Base-by-base conservation (phyloP, 73 alveolate genomes). In the Tetrahymena thermophila region DNA sequence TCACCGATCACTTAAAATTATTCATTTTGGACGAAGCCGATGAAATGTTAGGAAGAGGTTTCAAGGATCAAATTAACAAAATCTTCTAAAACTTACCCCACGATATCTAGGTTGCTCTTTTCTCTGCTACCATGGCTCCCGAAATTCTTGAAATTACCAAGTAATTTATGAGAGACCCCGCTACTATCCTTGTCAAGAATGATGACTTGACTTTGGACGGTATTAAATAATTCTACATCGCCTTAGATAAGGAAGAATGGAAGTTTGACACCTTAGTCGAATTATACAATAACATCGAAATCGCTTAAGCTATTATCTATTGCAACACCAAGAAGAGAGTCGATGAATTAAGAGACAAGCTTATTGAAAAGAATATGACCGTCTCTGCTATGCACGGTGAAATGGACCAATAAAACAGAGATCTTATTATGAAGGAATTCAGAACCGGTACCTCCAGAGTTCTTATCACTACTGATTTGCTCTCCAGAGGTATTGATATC, bases 1-100 rank as follows among this genome's bases (percentile, higher is more conserved):
- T 96, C 95, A 85, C 98, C 23, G 98, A 96, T 25, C 96, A 97
- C 96, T 43, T 97, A 96, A 96, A 97, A 96, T 96, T 98, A 85
- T 98, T 98, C 94, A 98, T 97, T 42, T 95, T 99, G 34, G 99
- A 99, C 96, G 99, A 99, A 94, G 99, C 99, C 34, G 99, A 99
- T 96, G 99, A 99, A 98, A 98, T 99, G 99, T 98, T 99, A 93
- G 98, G 99, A 43, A 96, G 98, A 97, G 99, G 99, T 83, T 99
- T 99, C 99, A 98, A 97, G 94, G 99, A 98, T 93, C 98, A 98
- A 96, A 97, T 98, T 96, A 96, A 97, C 94, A 99, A 98, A 93
- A 98, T 99, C 96, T 97, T 99, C 98, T 95, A 96, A 96, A 93
- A 94, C 95, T 84, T 97, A 84, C 99, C 99, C 34, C 98, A 96